Conservation (phyloP, 768 basidiomycete genomes). For the Suillus weaverae region DNA sequence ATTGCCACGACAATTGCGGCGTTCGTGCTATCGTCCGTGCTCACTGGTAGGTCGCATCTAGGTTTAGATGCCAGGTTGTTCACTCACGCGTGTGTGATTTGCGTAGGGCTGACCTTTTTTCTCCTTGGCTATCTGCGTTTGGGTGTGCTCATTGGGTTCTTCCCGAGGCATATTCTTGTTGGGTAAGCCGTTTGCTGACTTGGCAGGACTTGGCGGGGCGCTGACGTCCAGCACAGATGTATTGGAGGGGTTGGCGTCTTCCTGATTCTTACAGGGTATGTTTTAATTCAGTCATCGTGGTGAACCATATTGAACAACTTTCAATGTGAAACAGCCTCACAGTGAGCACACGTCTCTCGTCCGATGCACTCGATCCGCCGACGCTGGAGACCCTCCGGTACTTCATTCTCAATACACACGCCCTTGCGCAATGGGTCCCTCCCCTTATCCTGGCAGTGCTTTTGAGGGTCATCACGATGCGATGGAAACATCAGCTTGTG, state of each 20-base stretch:
- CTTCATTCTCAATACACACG: slow-evolving; percentile 64
- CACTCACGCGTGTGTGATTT: slow-evolving; percentile 1
- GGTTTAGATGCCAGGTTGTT: slow-evolving; percentile 4
- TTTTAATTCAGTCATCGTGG: slow-evolving; percentile 5
- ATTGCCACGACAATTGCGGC: slow-evolving; percentile 92
- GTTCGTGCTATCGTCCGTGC: slow-evolving; percentile 80
- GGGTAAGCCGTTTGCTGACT: slow-evolving; percentile 50
- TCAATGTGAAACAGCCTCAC: slow-evolving; percentile 54
- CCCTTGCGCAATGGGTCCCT: slow-evolving; percentile 74
- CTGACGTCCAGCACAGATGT: slow-evolving; percentile 42
- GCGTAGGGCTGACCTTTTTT: slow-evolving; percentile 64
- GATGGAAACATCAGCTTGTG: slow-evolving; percentile 83
- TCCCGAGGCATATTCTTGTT: slow-evolving; percentile 95
- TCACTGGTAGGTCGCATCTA: slow-evolving; percentile 62
- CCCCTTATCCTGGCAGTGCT: slow-evolving; percentile 76
- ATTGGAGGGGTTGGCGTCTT: slow-evolving; percentile 98
- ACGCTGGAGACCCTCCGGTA: slow-evolving; percentile 62
- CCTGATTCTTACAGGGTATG: slow-evolving; percentile 84
- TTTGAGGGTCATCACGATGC: slow-evolving; percentile 76
- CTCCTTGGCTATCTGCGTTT: slow-evolving; percentile 81
- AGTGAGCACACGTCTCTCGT: slow-evolving; percentile 79
- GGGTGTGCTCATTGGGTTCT: slow-evolving; percentile 89
- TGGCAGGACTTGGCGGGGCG: neutral
- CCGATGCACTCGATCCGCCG: slow-evolving; percentile 67
- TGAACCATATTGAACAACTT: neutral